These are phyloP conservation scores for Penicillium malachiteum DNA, from an alignment of 495 filamentous ascomycete species.

Conservation along the genomic window DNA sequence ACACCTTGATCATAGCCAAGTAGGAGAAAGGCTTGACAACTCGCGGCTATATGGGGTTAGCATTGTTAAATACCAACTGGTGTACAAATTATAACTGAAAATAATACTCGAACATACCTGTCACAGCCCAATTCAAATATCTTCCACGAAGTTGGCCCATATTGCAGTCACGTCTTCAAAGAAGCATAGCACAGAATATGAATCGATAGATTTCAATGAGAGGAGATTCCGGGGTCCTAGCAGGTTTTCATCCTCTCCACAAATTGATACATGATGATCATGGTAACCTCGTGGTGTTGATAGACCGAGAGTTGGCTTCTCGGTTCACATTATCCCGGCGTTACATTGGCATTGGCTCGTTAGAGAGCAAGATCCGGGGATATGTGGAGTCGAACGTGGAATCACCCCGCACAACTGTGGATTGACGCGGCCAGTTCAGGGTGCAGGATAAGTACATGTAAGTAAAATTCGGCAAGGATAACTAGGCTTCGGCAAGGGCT, in stretches of 20 bases:
- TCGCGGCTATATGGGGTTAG: slow-evolving; percentile 10
- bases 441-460: background rate
- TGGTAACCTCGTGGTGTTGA: background rate
- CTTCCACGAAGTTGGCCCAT: slow-evolving; percentile 17
- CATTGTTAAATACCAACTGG: background rate
- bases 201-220: background rate
- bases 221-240: background rate
- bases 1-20: slow-evolving; percentile 42
- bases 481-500: background rate
- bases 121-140: slow-evolving; percentile 23
- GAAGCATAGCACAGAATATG: background rate
- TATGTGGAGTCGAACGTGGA: background rate
- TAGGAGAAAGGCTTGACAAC: slow-evolving; percentile 38
- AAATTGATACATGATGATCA: background rate
- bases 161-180: background rate
- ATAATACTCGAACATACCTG: slow-evolving; percentile 3
- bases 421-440: background rate
- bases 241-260: background rate
- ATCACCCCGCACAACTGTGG: slow-evolving; percentile 1
- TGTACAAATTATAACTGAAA: too few relatives aligned
- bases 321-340: slow-evolving; percentile 1
- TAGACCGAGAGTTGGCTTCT: background rate
- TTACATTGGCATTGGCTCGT: slow-evolving; percentile 1
- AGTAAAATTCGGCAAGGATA: too few relatives aligned
- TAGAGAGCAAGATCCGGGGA: slow-evolving; percentile 3